These are phyloP conservation scores for Cucurbita ficifolia DNA, from an alignment of 306 rosid species.

Conservation along the genomic window DNA sequence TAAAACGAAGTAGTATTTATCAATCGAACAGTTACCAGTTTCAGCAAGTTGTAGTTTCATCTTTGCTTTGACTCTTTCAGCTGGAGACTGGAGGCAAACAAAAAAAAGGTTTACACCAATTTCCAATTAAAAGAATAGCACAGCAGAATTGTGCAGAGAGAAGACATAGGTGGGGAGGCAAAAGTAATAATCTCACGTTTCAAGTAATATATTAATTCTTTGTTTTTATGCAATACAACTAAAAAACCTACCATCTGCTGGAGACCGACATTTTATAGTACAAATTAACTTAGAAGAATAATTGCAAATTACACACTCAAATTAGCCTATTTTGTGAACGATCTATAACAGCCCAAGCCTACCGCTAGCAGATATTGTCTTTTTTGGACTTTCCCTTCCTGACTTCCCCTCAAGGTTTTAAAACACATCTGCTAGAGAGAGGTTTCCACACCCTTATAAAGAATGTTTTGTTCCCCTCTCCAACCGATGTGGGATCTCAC, in stretches of 20 bases:
- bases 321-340: background rate
- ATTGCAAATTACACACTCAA: background rate
- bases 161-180: background rate
- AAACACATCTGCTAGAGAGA: no score
- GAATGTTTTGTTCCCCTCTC: no score
- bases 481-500: no score
- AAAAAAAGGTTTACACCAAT: slow-evolving; percentile 1
- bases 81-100: slow-evolving; percentile 41
- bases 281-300: background rate
- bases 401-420: no score
- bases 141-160: background rate
- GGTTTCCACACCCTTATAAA: no score
- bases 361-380: no score
- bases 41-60: slow-evolving; percentile 86
- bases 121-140: background rate
- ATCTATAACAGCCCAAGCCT: no score
- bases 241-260: background rate
- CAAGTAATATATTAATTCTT: background rate
- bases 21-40: slow-evolving; percentile 35
- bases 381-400: no score
- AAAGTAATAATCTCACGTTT: background rate
- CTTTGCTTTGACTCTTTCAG: slow-evolving; percentile 89
- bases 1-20: background rate
- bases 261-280: background rate
- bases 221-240: background rate